Evolutionary conservation across 345 rosid genomes (phyloP), one percentile per base, ranked within the genome.

Genomic region (Eucalyptus brandiana): DNA sequence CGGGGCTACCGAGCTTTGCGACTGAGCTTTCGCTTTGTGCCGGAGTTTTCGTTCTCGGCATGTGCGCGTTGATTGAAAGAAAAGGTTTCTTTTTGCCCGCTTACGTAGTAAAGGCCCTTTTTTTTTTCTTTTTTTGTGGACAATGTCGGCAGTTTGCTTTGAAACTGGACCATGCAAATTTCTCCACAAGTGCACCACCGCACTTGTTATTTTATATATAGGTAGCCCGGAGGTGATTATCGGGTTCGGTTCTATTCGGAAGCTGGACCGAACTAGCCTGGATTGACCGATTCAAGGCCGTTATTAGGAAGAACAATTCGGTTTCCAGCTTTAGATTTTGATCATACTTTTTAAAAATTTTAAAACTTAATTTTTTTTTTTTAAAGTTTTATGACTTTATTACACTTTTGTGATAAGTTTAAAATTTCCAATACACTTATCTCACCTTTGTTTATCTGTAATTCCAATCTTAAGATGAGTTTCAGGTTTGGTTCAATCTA

Each of bases 351-450:
- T 53, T 53, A 0, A 8, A 53, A 53, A 21, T 3, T 53, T 21
- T 19, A 3, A 53, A 53, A 53, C 0, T 53, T 8, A 11, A 53
- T 53, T 1, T 19, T 53, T 53, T 6, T 51, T 53, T 8, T 53
- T 18, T 1, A 1, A 19, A 53, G 0, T 53, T 19, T 53, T 53
- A 53, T 0, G 5, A 53, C 0, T 19, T 3, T 3, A 0, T 53
- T 53, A 0, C 0, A 19, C 2, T 2, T 53, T 19, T 0, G 0
- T 53, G 2, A 53, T 53, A 21, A 19, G 1, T 53, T 53, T 53
- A 53, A 53, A 53, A 8, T 53, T 53, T 53, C 0, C 1, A 53
- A 4, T 53, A 53, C 0, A 8, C 11, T 53, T 53, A 53, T 53
- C 5, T 53, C 5, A 53, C 0, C 8, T 53, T 53, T 53, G 58